These are phyloP conservation scores for Marsdenia floribunda DNA, from an alignment of 257 asterid genomes.

Conservation along the genomic window DNA sequence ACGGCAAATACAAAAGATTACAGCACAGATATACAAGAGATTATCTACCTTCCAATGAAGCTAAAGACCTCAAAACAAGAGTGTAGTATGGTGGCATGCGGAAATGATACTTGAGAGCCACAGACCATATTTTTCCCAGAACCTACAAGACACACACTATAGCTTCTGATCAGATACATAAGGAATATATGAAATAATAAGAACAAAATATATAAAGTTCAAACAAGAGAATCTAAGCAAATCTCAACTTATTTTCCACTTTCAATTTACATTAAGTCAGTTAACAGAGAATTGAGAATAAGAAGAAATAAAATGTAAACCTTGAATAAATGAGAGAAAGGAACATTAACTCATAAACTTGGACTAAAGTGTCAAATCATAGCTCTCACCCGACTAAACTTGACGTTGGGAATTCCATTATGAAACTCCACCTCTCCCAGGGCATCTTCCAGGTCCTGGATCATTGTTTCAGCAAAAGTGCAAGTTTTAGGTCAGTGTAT, in stretches of 20 bases:
- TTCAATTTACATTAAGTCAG: background rate
- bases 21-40: background rate
- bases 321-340: background rate
- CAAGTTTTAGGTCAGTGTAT: background rate
- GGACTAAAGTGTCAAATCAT: background rate
- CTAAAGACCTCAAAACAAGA: conserved; percentile 89
- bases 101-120: conserved; percentile 91
- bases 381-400: conserved; percentile 84
- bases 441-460: conserved; percentile 79
- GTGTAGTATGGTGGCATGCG: conserved; percentile 92
- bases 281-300: background rate
- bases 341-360: background rate
- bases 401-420: conserved; percentile 69
- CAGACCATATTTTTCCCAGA: conserved; percentile 84
- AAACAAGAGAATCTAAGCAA: conserved; percentile 1
- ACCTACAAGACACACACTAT: conserved; percentile 47
- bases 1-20: background rate
- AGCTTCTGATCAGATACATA: conserved; percentile 19
- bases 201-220: background rate
- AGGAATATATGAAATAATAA: conserved; percentile 11
- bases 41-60: conserved; percentile 82
- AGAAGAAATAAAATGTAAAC: background rate
- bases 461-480: conserved; percentile 18
- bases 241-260: background rate
- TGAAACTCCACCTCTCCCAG: conserved; percentile 62